These are phyloP conservation scores for Naganishia friedmannii DNA, from an alignment of 768 basidiomycete species.

Conservation along the genomic window DNA sequence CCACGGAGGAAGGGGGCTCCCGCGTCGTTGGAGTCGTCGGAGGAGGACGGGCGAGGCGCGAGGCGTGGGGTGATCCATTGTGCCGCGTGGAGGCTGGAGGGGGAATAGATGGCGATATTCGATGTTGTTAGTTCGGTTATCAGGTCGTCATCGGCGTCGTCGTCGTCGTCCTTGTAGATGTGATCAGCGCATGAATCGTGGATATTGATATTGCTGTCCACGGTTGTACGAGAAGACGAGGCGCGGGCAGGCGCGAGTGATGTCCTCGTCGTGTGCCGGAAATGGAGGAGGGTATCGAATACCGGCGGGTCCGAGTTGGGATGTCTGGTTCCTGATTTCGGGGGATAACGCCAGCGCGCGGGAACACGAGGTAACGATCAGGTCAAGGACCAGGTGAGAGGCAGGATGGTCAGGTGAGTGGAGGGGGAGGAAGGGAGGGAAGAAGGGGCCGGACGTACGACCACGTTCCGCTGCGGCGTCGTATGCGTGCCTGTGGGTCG, in stretches of 20 bases:
- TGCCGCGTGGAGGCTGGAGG: neutral
- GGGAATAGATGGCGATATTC: constrained; percentile 19
- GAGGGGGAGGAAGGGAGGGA: neutral
- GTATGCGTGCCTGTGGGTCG: neutral
- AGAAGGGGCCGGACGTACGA: neutral
- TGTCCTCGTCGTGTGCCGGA: too few species aligned
- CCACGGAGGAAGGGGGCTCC: neutral
- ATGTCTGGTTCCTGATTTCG: neutral
- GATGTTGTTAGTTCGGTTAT: constrained; percentile 14
- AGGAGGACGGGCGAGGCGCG: neutral
- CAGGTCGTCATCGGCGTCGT: neutral
- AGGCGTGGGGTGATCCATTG: constrained; percentile 15
- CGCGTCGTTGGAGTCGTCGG: neutral
- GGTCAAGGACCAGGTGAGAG: neutral
- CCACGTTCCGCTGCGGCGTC: neutral
- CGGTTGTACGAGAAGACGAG: too few species aligned
- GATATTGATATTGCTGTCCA: too few species aligned
- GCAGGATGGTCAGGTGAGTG: too few species aligned
- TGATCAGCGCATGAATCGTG: too few species aligned
- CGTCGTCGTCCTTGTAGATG: neutral
- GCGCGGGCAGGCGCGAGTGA: too few species aligned
- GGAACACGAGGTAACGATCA: too few species aligned
- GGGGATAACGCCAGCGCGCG: neutral
- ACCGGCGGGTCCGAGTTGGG: neutral
- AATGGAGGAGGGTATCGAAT: constrained; percentile 19